Evolutionary conservation across 306 rosid species (phyloP).

Genomic region (Quercus parvula): DNA sequence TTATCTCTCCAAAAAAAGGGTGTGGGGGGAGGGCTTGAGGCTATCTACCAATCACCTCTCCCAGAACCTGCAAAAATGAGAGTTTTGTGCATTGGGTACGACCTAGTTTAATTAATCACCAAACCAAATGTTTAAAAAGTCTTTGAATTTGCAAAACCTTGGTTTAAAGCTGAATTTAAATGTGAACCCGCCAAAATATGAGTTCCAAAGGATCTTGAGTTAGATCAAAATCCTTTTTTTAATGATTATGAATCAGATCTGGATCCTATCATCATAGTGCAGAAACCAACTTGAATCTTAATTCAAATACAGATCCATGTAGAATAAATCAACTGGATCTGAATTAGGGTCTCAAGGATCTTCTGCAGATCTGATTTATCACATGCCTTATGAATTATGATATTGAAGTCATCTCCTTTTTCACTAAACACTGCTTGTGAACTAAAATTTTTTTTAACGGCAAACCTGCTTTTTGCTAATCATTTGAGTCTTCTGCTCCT

Average conservation of each 20-base stretch:
- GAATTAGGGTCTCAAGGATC: background rate
- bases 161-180: background rate
- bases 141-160: background rate
- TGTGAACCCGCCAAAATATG: background rate
- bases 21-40: too few species aligned
- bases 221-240: background rate
- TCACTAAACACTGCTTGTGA: constrained; percentile 1
- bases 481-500: constrained; percentile 58
- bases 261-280: background rate
- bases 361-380: background rate
- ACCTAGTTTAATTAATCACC: background rate
- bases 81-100: too few species aligned
- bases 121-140: background rate
- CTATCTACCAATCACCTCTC: too few species aligned
- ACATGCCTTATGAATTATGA: background rate
- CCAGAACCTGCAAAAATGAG: too few species aligned
- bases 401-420: background rate
- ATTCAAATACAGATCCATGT: background rate
- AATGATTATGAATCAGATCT: background rate
- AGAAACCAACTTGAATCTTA: background rate
- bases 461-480: constrained; percentile 82
- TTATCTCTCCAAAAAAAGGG: too few species aligned
- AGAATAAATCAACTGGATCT: background rate
- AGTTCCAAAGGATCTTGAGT: background rate
- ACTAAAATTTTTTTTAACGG: background rate